Base-by-base conservation (phyloP, 2,329 filamentous ascomycete species). In the Blastomyces percursus region DNA sequence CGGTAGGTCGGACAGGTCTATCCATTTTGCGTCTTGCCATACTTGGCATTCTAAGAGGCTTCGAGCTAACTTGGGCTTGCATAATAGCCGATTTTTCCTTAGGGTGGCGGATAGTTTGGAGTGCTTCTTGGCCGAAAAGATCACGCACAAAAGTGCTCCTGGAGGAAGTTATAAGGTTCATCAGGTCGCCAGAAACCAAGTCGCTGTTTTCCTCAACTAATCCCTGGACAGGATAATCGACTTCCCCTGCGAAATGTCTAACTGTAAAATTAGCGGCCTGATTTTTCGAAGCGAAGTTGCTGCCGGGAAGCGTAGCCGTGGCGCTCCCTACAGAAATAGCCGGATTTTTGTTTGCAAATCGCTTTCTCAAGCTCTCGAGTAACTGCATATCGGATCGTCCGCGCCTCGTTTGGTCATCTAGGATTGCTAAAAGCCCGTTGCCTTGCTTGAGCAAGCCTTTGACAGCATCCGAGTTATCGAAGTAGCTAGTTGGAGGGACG, bases 121-220 rank as follows among this genome's bases (percentile, higher is more conserved):
- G 78, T 12, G 90, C 93, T 71, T 96, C 92, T 74, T 97, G 94
- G n/a, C 92, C 93, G 69, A 99, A 97, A 1, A 99, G 84, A 59
- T 92, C 89, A 40, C 87, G 81, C 19, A 99, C 86, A 69, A 99
- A 99, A 50, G 90, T 84, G 73, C 89, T 96, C 76, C 90, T 92
- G 63, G 91, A 93, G 4, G 86, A 86, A 70, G 88, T 90, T 76
- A 99, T 88, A 69, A 99, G 82, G 76, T 96, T 96, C 82, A 99
- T 91, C 69, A 99, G 79, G 74, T 99, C 94, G 32, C 91, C 93
- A 3, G 92, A 96, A 66, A 99, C 94, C 65, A 96, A 86, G 73
- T 99, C 94, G 61, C 92, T 91, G 67, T 99, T 99, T 76, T 96
- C 92, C 74, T 99, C 94, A 2, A 97, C 83, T 27, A 99, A 79